A percentile compares a stretch with the other conserved stretches of the same genome.
Evolutionary conservation across 345 rosid species (phyloP).

Genomic region (Leavenworthia alabamica): DNA sequence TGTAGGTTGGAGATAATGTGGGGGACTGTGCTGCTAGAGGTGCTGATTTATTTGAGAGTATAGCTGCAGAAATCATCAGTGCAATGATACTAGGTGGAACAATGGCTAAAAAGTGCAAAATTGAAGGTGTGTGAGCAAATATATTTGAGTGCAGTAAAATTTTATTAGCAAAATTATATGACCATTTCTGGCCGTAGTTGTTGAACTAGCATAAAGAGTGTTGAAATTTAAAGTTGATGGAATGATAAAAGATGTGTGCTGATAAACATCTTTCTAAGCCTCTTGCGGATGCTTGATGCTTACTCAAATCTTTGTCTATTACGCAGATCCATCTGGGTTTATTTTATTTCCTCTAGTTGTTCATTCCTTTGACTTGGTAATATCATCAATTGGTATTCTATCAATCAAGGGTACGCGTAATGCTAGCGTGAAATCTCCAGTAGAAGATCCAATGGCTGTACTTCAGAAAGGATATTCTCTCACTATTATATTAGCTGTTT

Average conservation of each 20-base stretch:
- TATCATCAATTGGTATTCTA: constrained; percentile 82
- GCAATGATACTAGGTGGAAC: constrained; percentile 99
- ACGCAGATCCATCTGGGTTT: constrained; percentile 96
- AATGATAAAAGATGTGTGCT: neutral
- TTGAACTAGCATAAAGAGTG: neutral
- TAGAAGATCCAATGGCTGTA: constrained; percentile 89
- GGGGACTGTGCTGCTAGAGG: constrained; percentile 99
- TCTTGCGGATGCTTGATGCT: neutral
- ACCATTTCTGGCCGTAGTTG: neutral
- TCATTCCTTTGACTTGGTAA: constrained; percentile 89
- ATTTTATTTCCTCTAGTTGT: constrained; percentile 93
- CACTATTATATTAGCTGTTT: constrained; percentile 70
- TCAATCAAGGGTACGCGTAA: constrained; percentile 77
- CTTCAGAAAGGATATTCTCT: constrained; percentile 96
- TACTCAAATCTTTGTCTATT: neutral
- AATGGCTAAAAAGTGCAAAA: constrained; percentile 90
- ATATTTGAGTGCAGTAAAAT: neutral
- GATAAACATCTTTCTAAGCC: neutral
- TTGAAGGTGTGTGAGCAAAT: constrained; percentile 54
- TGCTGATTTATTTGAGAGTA: constrained; percentile 98
- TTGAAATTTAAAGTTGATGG: neutral
- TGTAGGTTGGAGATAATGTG: constrained; percentile 95
- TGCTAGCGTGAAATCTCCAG: constrained; percentile 54
- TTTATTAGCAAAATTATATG: neutral
- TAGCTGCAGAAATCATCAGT: constrained; percentile 97